phyloP scores from a whole-genome alignment of 768 basidiomycete genomes.

The Suillus subalutaceus region DNA sequence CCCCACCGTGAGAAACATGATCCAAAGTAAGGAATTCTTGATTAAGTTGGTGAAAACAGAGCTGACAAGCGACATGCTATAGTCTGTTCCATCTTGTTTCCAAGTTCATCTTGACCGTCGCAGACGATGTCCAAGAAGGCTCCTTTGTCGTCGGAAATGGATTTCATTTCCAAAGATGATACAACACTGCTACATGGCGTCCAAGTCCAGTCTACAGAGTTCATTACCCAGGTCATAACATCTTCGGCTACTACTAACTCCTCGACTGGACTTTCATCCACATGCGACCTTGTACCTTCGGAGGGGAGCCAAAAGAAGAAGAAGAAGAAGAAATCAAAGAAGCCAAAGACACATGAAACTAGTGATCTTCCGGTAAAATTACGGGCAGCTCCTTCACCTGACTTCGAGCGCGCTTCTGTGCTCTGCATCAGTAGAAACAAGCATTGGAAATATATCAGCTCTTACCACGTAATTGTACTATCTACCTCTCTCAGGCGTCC shows the following conservation, averaged over 20 bases:
- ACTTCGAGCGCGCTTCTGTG: constrained; percentile 57
- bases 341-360: constrained; percentile 47
- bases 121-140: constrained; percentile 1
- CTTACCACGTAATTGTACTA: constrained; percentile 72
- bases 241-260: constrained; percentile 24
- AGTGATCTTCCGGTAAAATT: constrained; percentile 31
- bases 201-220: constrained; percentile 6
- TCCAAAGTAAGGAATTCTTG: not conserved
- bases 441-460: constrained; percentile 93
- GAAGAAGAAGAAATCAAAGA: constrained; percentile 68
- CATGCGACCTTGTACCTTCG: constrained; percentile 18
- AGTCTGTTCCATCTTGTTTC: not conserved
- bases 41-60: constrained; percentile 2
- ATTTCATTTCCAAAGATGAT: not conserved
- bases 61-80: not conserved
- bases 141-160: not conserved
- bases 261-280: constrained; percentile 29
- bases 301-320: constrained; percentile 59
- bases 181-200: not conserved
- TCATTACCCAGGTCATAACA: constrained; percentile 11
- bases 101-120: constrained; percentile 5
- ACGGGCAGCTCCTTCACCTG: constrained; percentile 37
- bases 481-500: not conserved
- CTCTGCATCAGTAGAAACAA: constrained; percentile 92
- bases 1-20: not conserved